Evolutionary conservation across 2,329 filamentous ascomycete genomes (phyloP).

Genomic region (Graphilbum fragrans): DNA sequence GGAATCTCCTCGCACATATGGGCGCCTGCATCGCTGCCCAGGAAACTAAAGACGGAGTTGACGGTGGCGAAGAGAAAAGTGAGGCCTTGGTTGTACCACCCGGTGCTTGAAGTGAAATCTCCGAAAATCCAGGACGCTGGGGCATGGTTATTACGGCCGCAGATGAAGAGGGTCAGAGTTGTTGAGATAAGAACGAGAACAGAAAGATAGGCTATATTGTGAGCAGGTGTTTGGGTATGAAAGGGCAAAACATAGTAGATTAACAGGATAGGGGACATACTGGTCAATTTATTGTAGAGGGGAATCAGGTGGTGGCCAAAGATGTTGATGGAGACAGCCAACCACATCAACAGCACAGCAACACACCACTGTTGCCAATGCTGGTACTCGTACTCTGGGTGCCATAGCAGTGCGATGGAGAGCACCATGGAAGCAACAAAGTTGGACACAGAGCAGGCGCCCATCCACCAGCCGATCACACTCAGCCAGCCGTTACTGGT

Average conservation of each 20-base stretch:
- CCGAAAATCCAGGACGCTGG: constrained; percentile 4
- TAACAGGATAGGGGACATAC: background rate
- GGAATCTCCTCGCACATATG: constrained; percentile 8
- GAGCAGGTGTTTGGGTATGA: background rate
- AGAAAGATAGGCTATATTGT: constrained; percentile 5
- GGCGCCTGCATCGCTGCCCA: constrained; percentile 6
- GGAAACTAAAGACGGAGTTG: constrained; percentile 7
- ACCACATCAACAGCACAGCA: constrained; percentile 4
- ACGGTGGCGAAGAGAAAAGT: constrained; percentile 4
- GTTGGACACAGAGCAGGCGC: constrained; percentile 5
- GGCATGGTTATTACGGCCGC: constrained; percentile 3
- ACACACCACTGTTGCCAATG: constrained; percentile 7
- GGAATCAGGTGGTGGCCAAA: constrained; percentile 6
- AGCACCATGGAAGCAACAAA: constrained; percentile 8
- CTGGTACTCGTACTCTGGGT: constrained; percentile 3
- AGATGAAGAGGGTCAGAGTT: constrained; percentile 32
- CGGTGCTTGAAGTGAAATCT: constrained; percentile 3
- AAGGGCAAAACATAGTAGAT: too few species aligned
- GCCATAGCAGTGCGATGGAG: constrained; percentile 4
- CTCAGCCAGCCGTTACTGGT: constrained; percentile 8
- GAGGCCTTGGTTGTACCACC: constrained; percentile 6
- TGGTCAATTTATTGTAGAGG: constrained; percentile 5
- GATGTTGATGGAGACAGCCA: constrained; percentile 5
- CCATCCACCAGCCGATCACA: constrained; percentile 8
- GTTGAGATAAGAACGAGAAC: constrained; percentile 51